Evolutionary conservation across 2,329 filamentous ascomycete species (phyloP), one percentile per base, ranked within the genome.

Genomic region (Colletotrichum liaoningense): DNA sequence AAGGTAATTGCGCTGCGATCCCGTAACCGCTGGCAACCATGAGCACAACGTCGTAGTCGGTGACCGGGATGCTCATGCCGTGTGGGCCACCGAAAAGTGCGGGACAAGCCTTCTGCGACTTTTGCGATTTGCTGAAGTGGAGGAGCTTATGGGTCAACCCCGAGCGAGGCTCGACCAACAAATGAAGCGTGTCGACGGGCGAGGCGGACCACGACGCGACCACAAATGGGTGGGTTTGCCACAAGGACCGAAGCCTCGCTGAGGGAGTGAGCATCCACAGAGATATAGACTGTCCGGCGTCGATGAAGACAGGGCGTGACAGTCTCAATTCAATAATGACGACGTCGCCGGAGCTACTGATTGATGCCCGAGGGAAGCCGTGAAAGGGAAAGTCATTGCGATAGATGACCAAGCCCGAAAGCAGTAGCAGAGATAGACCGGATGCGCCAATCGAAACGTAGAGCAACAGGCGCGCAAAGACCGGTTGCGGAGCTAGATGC

Each of bases 11-110:
- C 46, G 78, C 77, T n/a, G 77, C 74, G 42, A 84, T 83, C 2
- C 81, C 77, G 49, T 83, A 83, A n/a, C 79, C 77, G 46, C 76
- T 83, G 8, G 79, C 75, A 26, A 83, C 71, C 70, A 84, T 81
- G 4, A 84, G 74, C 22, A 83, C 75, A 69, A 76, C 75, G 56
- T 80, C 69, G 74, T 79, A 83, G 11, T 79, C 67, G 11, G 74
- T 67, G 11, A 81, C 75, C 55, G 72, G 54, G 60, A 79, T 72
- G 74, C 74, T 81, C 7, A 66, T 74, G 49, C 82, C 77, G 70
- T 83, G 75, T 55, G 79, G 81, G 26, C 79, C 79, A 63, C 76
- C 81, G 42, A 84, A 79, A 19, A 83, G 75, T 5, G 78, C 78
- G 30, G 73, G 33, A n/a, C 65, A 75, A 60, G 64, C 56, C 33